These are phyloP conservation scores for Pyronema domesticum DNA, from an alignment of 495 filamentous ascomycete genomes.

Conservation along the genomic window DNA sequence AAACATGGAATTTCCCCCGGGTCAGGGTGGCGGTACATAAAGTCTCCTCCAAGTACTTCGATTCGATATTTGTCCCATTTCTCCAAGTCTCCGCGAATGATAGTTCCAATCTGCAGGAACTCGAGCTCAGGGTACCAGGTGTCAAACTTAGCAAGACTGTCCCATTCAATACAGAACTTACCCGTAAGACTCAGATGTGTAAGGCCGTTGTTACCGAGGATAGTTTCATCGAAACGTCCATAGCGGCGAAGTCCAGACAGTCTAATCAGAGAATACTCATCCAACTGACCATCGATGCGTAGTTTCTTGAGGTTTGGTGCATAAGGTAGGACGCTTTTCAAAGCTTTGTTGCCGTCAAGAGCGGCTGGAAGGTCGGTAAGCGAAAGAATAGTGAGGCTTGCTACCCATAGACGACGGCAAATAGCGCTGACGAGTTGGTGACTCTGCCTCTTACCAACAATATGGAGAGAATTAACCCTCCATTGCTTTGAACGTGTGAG, in stretches of 20 bases:
- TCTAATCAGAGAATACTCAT: slow-evolving; percentile 5
- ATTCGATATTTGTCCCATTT: too few species aligned
- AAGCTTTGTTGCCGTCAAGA: slow-evolving; percentile 8
- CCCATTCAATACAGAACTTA: slow-evolving; percentile 14
- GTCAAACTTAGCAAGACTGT: slow-evolving; percentile 11
- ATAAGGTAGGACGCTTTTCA: slow-evolving; percentile 7
- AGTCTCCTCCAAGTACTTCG: too few species aligned
- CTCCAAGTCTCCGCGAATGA: slow-evolving; percentile 2
- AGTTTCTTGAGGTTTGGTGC: slow-evolving; percentile 15
- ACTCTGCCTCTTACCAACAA: slow-evolving; percentile 12
- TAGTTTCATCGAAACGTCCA: slow-evolving; percentile 1
- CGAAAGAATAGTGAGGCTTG: slow-evolving; percentile 12
- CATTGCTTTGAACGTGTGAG: slow-evolving; percentile 15
- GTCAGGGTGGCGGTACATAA: slow-evolving; percentile 6
- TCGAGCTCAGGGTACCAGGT: slow-evolving; percentile 18
- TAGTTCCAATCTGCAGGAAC: slow-evolving; percentile 6
- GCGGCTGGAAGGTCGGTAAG: slow-evolving; percentile 10
- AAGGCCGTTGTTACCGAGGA: slow-evolving; percentile 15
- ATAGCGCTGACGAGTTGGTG: slow-evolving; percentile 6
- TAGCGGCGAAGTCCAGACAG: slow-evolving; percentile 9
- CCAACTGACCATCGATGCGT: slow-evolving; percentile 10
- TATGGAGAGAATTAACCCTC: slow-evolving; percentile 10
- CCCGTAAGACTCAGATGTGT: slow-evolving; percentile 15
- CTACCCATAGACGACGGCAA: slow-evolving; percentile 14
- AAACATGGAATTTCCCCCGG: slow-evolving; percentile 11